Evolutionary conservation across 2,329 filamentous ascomycete genomes (phyloP), one percentile per base, ranked within the genome.

Genomic region (Emergomyces orientalis): DNA sequence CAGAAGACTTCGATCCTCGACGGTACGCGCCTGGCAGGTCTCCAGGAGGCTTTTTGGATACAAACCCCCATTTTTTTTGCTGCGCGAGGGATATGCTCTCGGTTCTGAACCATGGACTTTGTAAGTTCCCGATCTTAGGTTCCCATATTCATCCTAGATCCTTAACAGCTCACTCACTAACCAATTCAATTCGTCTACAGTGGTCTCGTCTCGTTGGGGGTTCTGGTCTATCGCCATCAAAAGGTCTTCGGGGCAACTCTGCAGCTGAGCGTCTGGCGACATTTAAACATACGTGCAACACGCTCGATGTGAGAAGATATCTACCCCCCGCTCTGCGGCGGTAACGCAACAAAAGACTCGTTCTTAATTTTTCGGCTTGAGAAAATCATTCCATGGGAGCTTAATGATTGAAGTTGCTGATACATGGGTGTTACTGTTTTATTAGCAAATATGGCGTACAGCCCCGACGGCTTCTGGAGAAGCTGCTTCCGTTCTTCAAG

Each of bases 121-220:
- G 78, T 79, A 73, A 55, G 77, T 74, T n/a, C 25, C 59, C 22
- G n/a, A 32, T 22, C 56, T 43, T n/a, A 19, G 52, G 13, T 39
- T 52, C 54, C 32, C 49, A 39, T 49, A 37, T n/a, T 47, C 30
- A 57, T 57, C 39, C 25, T 37, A 14, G 9, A 39, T 27, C n/a
- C 13, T 39, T 27, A 27, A 25, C 32, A 5, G 7, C 19, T 2
- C 30, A 22, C 32, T 51, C 41, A 41, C 30, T 51, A 32, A 30
- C 64, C 67, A 60, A 67, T 27, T 51, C 47, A 30, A 8, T 19
- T 32, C 17, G 1, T 22, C 41, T 30, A 51, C 68, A 85, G 83
- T 85, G 82, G 81, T 82, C 83, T 72, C 81, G 84, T 72, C 78
- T 87, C 69, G 80, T 87, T 67, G 84, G 84, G 71, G 82, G 83